Conservation (phyloP, 2,329 filamentous ascomycete genomes). For the Ascochyta koolunga region DNA sequence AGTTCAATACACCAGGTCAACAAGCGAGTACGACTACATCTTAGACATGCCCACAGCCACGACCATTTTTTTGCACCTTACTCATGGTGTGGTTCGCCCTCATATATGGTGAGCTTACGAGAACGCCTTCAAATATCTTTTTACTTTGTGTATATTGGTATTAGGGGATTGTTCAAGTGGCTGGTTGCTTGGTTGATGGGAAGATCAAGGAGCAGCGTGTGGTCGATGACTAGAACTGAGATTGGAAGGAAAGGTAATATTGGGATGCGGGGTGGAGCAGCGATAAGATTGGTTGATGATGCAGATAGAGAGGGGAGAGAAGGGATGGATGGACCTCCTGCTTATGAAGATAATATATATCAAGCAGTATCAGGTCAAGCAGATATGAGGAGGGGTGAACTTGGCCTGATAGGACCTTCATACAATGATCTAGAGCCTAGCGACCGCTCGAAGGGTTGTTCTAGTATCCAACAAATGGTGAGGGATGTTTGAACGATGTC, state of each 20-base stretch:
- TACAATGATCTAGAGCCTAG: not conserved
- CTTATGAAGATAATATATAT: conserved; percentile 9
- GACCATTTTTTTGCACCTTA: not conserved
- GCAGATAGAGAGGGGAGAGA: conserved; percentile 8
- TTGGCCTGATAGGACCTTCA: not conserved
- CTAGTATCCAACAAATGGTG: not conserved
- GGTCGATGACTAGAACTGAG: not conserved
- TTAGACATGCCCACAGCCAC: not conserved
- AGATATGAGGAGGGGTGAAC: not conserved
- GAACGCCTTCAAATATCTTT: conserved; percentile 19
- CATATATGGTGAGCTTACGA: not conserved
- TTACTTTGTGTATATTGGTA: not conserved
- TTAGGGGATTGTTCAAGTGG: conserved; percentile 1
- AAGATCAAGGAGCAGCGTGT: not conserved
- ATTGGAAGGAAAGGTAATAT: conserved; percentile 4
- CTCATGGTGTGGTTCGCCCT: not conserved
- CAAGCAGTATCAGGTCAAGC: not conserved
- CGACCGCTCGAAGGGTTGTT: not conserved
- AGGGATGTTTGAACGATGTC: not conserved
- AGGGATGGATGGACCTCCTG: not conserved
- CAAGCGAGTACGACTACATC: not conserved
- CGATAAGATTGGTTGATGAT: conserved; percentile 15
- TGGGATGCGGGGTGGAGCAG: conserved; percentile 22
- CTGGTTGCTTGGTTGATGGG: conserved; percentile 19
- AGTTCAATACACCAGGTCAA: not conserved